Evolutionary conservation across 495 filamentous ascomycete species (phyloP).

Genomic region (Hypoxylon fuscum): DNA sequence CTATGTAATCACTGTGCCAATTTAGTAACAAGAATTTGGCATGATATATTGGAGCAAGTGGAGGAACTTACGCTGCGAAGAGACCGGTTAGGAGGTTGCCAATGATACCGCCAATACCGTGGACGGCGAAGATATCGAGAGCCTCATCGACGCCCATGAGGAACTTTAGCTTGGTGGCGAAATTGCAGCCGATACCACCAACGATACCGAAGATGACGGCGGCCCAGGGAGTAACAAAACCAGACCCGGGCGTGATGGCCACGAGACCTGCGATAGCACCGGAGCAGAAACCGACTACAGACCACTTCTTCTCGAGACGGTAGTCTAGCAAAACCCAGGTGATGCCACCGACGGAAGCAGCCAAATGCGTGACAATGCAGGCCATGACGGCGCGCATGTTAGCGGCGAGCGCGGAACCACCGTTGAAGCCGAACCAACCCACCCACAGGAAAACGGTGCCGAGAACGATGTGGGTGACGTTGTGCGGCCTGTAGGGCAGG

Average conservation of each 20-base stretch:
- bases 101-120: constrained; percentile 78
- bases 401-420: constrained; percentile 94
- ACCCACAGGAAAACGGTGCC: constrained; percentile 98
- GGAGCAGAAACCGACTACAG: constrained; percentile 98
- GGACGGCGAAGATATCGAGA: constrained; percentile 83
- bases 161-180: constrained; percentile 91
- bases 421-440: constrained; percentile 99
- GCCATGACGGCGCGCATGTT: constrained; percentile 96
- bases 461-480: constrained; percentile 95
- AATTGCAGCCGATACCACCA: constrained; percentile 89
- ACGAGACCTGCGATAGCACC: constrained; percentile 91
- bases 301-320: constrained; percentile 96
- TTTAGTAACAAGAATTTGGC: constrained; percentile 14
- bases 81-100: constrained; percentile 81
- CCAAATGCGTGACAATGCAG: constrained; percentile 96
- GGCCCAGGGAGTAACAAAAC: constrained; percentile 89
- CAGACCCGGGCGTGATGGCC: constrained; percentile 88
- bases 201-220: constrained; percentile 85
- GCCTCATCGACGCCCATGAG: constrained; percentile 78
- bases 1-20: constrained; percentile 71
- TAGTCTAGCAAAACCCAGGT: constrained; percentile 95
- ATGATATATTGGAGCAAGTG: too few species aligned
- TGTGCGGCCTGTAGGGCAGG: constrained; percentile 91
- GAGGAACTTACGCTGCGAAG: constrained; percentile 82
- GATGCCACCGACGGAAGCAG: constrained; percentile 85